phyloP scores from a whole-genome alignment of 2,329 filamentous ascomycete species.

The Nothophaeocryptopus gaeumannii region DNA sequence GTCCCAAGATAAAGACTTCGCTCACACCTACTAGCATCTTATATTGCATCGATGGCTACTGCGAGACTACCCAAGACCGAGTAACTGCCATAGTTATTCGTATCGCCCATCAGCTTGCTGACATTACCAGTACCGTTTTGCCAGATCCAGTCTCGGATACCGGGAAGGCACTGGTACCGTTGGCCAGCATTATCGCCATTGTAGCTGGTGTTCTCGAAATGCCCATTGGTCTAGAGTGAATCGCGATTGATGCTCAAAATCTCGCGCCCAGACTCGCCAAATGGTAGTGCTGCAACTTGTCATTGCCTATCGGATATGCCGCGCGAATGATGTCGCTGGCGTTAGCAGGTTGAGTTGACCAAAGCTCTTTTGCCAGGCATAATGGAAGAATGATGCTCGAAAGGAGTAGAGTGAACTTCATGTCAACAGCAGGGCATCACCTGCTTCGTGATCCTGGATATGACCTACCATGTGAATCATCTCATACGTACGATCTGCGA shows the following conservation, averaged over 20 bases:
- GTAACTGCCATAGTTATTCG: slow-evolving; percentile 47
- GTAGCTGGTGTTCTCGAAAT: slow-evolving; percentile 47
- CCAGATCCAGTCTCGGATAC: slow-evolving; percentile 49
- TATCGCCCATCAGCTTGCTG: slow-evolving; percentile 40
- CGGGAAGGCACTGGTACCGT: slow-evolving; percentile 37
- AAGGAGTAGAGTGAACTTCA: too few relatives aligned
- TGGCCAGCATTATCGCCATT: slow-evolving; percentile 45
- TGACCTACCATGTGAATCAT: too few relatives aligned
- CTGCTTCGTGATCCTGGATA: too few relatives aligned
- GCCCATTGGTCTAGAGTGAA: slow-evolving; percentile 51
- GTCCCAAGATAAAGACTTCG: slow-evolving; percentile 45
- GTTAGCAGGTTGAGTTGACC: slow-evolving; percentile 13
- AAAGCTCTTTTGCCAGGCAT: slow-evolving; percentile 8
- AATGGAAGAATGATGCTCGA: too few relatives aligned
- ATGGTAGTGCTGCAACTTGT: slow-evolving; percentile 45
- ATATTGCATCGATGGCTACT: slow-evolving; percentile 37
- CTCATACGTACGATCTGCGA: too few relatives aligned
- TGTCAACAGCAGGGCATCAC: too few relatives aligned
- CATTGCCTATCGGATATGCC: slow-evolving; percentile 48
- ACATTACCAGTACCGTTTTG: slow-evolving; percentile 50
- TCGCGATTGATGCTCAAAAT: slow-evolving; percentile 49
- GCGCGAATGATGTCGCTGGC: slow-evolving; percentile 13
- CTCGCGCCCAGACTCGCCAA: slow-evolving; percentile 44
- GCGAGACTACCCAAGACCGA: slow-evolving; percentile 49
- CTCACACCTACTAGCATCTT: slow-evolving; percentile 37